Conservation (phyloP, 768 basidiomycete species). For the Solioccasus polychromus region DNA sequence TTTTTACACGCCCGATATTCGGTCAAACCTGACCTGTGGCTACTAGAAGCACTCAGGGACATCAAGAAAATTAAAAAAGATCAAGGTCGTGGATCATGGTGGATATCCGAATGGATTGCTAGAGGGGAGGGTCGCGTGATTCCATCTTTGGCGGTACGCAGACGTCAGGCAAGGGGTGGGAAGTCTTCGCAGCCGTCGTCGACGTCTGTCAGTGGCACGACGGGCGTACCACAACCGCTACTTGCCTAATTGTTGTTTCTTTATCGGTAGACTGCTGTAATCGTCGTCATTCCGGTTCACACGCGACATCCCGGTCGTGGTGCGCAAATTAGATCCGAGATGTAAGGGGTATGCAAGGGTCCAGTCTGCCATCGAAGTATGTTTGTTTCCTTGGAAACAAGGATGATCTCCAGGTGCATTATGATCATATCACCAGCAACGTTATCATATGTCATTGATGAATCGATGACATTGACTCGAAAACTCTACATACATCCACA, state of each 20-base stretch:
- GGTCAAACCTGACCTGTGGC: constrained; percentile 37
- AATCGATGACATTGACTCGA: too few species aligned
- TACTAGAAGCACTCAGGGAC: constrained; percentile 35
- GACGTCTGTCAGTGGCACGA: constrained; percentile 2
- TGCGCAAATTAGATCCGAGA: too few species aligned
- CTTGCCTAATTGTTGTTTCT: constrained; percentile 5
- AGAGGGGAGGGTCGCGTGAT: constrained; percentile 20
- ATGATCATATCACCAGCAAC: too few species aligned
- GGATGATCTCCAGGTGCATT: too few species aligned
- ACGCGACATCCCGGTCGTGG: background rate
- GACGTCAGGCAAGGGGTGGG: constrained; percentile 9
- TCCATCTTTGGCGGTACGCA: constrained; percentile 17
- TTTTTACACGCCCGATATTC: constrained; percentile 22
- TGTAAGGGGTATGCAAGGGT: too few species aligned
- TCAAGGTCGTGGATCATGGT: constrained; percentile 27
- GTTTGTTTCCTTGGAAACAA: too few species aligned
- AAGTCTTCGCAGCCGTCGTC: background rate
- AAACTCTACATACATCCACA: too few species aligned
- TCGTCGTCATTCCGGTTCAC: background rate
- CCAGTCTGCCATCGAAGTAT: too few species aligned
- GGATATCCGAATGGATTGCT: constrained; percentile 28
- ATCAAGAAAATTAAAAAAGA: constrained; percentile 33
- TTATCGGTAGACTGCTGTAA: constrained; percentile 7
- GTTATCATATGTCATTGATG: too few species aligned
- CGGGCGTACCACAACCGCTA: background rate